These are phyloP conservation scores for Sclerospora graminicola DNA, from an alignment of 352 stramenopile genomes.

Conservation along the genomic window DNA sequence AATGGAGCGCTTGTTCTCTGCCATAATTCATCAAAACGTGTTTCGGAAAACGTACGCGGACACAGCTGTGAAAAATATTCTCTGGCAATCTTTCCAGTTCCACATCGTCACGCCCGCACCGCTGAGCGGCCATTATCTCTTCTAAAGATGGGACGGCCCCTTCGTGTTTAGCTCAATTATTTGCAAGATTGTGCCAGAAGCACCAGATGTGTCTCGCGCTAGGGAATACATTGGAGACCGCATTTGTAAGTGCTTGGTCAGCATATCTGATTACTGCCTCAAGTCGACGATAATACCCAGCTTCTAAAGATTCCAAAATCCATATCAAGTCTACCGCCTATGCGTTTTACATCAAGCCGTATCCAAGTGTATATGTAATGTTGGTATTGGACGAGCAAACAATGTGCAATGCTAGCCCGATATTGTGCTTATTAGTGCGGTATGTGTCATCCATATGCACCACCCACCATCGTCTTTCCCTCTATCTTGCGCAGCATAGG, in stretches of 20 bases:
- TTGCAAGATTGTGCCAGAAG: not conserved
- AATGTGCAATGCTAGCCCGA: not conserved
- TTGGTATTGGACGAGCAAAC: not conserved
- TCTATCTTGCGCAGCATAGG: no score
- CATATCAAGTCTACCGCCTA: not conserved
- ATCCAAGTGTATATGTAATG: not conserved
- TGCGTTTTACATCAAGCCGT: not conserved
- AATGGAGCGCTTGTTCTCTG: not conserved
- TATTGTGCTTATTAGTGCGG: no score
- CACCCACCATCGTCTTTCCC: no score
- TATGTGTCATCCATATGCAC: no score
- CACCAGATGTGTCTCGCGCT: not conserved
- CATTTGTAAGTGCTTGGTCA: not conserved
- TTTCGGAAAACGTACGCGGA: not conserved
- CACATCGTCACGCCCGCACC: not conserved
- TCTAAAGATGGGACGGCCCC: not conserved
- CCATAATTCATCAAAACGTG: not conserved
- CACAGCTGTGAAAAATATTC: not conserved
- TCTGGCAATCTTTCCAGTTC: not conserved
- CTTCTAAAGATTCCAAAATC: not conserved
- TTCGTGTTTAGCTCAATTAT: not conserved
- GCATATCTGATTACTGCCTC: not conserved
- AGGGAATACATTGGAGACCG: not conserved
- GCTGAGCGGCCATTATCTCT: not conserved
- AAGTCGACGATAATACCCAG: not conserved